Conservation (phyloP, 2,329 filamentous ascomycete genomes). For the Hymenoscyphus scutula region DNA sequence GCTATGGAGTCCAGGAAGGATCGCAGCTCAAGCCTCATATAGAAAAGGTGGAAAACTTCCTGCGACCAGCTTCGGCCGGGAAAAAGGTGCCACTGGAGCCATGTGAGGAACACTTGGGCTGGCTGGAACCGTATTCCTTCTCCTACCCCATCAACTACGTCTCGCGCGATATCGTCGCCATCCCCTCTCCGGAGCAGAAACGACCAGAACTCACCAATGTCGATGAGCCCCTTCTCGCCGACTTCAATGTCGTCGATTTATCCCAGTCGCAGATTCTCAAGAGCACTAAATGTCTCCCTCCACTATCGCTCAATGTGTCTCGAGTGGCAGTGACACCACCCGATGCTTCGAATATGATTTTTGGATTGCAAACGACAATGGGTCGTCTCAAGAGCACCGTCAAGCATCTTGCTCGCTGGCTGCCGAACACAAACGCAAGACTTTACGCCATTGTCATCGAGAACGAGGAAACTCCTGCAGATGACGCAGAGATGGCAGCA, state of each 20-base stretch:
- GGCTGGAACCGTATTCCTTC: slow-evolving; percentile 33
- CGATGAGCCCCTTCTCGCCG: slow-evolving; percentile 32
- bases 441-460: slow-evolving; percentile 36
- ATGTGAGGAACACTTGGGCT: slow-evolving; percentile 30
- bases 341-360: slow-evolving; percentile 56
- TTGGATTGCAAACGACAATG: slow-evolving; percentile 35
- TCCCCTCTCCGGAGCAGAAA: slow-evolving; percentile 17
- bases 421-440: slow-evolving; percentile 32
- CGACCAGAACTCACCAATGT: slow-evolving; percentile 29
- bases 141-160: slow-evolving; percentile 32
- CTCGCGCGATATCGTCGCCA: slow-evolving; percentile 31
- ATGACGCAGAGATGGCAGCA: slow-evolving; percentile 28
- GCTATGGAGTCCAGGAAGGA: slow-evolving; percentile 16
- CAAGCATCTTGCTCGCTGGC: slow-evolving; percentile 34
- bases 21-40: slow-evolving; percentile 8
- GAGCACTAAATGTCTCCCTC: slow-evolving; percentile 26
- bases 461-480: slow-evolving; percentile 25
- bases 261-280: slow-evolving; percentile 22
- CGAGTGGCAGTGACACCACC: slow-evolving; percentile 23
- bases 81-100: slow-evolving; percentile 14
- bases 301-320: slow-evolving; percentile 30
- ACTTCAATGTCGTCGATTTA: slow-evolving; percentile 23
- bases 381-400: slow-evolving; percentile 31
- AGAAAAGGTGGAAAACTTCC: slow-evolving; percentile 21
- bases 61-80: slow-evolving; percentile 12